Base-by-base conservation (phyloP, 2,329 filamentous ascomycete genomes). In the Colletotrichum noveboracense region DNA sequence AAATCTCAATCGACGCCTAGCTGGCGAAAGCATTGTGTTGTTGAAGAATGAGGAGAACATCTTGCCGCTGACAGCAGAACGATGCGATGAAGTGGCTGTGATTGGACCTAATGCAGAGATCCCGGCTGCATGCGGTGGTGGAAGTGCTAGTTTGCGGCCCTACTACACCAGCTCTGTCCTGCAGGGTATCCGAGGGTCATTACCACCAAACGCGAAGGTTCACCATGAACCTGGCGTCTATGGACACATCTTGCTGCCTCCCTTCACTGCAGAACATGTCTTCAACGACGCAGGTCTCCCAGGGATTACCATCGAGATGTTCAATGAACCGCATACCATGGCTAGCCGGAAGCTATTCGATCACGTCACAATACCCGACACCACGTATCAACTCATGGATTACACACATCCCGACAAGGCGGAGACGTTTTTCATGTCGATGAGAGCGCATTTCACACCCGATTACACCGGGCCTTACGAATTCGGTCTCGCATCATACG, bases 121-220 rank as follows among this genome's bases (percentile, higher is more conserved):
- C 38, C 86, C 89, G 0, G 88, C 87, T 2, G 91, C 90, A 76
- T 89, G 92, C 78, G 93, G 93, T 38, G 93, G 93, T 70, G 93
- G 93, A 16, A 93, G 91, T 7, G 93, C 93, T 2, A 89, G 91
- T 1, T 83, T 92, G n/a, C 83, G 84, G 7, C 86, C 89, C 5
- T 94, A 94, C 84, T 92, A 93, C 74, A 93, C 93, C 65, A 88
- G 95, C 24, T 95, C 92, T 0, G 94, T 94, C 2, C 91, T 93
- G 26, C 92, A 94, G 70, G 94, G 93, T 7, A 94, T 96, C 78
- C 89, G 87, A 34, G 86, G 86, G 34, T 89, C 90, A 79, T 83
- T 90, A 5, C 2, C 81, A 79, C 13, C 82, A 80, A 1, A 70
- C 82, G 7, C 87, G 87, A 0, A 82, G 80, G 2, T 93, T 90